phyloP scores from a whole-genome alignment of 106 monocot genomes.

The Dioscorea dumetorum region DNA sequence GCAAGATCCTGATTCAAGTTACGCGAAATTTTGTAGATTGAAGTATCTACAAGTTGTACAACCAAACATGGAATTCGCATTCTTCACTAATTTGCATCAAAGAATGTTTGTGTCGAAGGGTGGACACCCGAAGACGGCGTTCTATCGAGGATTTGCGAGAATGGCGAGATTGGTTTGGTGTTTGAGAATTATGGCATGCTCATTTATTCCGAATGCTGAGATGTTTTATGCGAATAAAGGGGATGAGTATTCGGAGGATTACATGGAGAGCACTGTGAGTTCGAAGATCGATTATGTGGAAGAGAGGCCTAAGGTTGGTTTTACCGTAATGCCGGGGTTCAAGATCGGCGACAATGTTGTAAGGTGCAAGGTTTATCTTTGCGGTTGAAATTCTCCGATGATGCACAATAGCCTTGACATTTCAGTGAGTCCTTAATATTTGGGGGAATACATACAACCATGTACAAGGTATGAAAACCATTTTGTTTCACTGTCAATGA shows the following conservation, averaged over 20 bases:
- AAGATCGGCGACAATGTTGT: constrained; percentile 35
- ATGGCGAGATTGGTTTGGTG: constrained; percentile 74
- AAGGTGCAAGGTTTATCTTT: constrained; percentile 58
- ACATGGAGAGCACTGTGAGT: constrained; percentile 66
- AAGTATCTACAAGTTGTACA: constrained; percentile 53
- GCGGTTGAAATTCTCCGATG: not conserved
- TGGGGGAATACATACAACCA: too few relatives aligned
- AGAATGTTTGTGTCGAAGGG: constrained; percentile 39
- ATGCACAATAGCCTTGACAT: not conserved
- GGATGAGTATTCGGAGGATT: constrained; percentile 20
- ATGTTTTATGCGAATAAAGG: constrained; percentile 48
- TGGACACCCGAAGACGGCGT: constrained; percentile 81
- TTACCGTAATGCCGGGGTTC: constrained; percentile 82
- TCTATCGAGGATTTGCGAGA: constrained; percentile 68
- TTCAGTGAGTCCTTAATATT: too few relatives aligned
- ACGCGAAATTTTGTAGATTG: constrained; percentile 51
- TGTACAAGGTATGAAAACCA: too few relatives aligned
- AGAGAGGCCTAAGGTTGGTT: constrained; percentile 34
- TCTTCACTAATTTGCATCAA: constrained; percentile 74
- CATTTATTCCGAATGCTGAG: constrained; percentile 37
- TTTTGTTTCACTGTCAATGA: too few relatives aligned
- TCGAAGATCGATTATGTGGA: constrained; percentile 6
- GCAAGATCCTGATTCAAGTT: constrained; percentile 51
- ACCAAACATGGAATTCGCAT: constrained; percentile 58
- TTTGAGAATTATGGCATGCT: constrained; percentile 34